Evolutionary conservation across 108 stramenopile genomes (phyloP).

Genomic region (Pseudonitzschia pungens): DNA sequence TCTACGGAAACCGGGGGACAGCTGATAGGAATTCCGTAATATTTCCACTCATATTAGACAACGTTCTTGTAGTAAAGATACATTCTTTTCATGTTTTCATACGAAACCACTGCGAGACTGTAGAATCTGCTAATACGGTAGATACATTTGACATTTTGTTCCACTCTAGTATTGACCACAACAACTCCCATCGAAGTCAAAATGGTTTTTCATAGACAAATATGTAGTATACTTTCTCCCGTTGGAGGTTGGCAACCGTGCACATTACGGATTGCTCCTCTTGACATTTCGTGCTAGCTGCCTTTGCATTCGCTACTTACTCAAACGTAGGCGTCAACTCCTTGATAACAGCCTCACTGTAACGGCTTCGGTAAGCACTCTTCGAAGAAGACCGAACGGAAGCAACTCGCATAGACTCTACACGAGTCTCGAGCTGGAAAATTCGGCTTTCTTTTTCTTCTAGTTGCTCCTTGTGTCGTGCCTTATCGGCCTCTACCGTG

Average conservation of each 20-base stretch:
- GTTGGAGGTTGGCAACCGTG: not conserved
- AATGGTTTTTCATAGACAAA: no score
- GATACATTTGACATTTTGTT: no score
- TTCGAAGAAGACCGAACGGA: slow-evolving; percentile 14
- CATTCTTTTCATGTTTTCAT: no score
- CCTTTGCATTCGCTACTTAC: not conserved
- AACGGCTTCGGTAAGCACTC: not conserved
- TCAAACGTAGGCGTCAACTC: not conserved
- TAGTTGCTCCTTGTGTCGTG: slow-evolving; percentile 28
- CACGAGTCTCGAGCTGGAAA: slow-evolving; percentile 29
- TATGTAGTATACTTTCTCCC: no score
- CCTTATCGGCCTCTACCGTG: slow-evolving; percentile 25
- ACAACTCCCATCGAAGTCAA: no score
- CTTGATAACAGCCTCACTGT: not conserved
- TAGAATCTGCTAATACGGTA: no score
- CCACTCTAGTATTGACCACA: no score
- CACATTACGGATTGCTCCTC: not conserved
- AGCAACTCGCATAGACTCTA: slow-evolving; percentile 20
- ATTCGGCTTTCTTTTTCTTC: slow-evolving; percentile 40
- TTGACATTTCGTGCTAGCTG: not conserved
- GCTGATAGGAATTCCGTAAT: no score
- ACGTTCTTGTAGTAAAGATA: no score
- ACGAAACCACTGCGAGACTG: no score
- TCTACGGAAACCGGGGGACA: no score
- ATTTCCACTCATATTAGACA: no score